Conservation (phyloP, 1,284 basidiomycete genomes). For the Trametes pubescens region DNA sequence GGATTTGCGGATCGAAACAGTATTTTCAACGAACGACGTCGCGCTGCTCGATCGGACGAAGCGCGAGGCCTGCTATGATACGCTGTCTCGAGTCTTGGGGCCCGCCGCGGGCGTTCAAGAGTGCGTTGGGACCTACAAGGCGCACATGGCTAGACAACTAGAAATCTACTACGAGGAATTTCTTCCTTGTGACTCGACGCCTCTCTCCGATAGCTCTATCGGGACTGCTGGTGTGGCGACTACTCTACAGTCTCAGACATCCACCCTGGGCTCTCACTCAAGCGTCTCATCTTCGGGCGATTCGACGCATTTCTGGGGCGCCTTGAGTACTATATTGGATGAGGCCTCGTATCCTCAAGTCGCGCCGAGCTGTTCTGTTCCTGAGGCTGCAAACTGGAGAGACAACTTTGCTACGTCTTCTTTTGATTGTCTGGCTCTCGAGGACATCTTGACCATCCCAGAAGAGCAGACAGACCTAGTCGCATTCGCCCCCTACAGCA, state of each 20-base stretch:
- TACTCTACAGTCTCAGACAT: not conserved
- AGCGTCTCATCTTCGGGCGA: not conserved
- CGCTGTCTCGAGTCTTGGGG: constrained; percentile 57
- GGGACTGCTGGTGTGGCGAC: not conserved
- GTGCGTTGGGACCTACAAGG: constrained; percentile 59
- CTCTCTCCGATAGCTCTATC: not conserved
- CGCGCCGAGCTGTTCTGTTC: not conserved
- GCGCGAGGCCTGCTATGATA: constrained; percentile 58
- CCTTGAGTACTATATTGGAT: constrained; percentile 3
- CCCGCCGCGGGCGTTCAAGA: constrained; percentile 57
- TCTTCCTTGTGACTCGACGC: constrained; percentile 1
- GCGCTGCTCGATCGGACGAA: constrained; percentile 52
- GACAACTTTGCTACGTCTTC: not conserved
- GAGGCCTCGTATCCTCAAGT: not conserved
- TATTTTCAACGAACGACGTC: constrained; percentile 25
- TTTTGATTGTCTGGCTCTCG: constrained; percentile 32
- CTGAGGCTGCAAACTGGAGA: not conserved
- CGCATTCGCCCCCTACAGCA: constrained; percentile 14
- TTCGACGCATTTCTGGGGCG: constrained; percentile 3
- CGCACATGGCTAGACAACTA: constrained; percentile 59
- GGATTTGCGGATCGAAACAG: constrained; percentile 22
- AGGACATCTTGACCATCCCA: constrained; percentile 39
- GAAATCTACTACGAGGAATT: constrained; percentile 54
- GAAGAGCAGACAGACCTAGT: constrained; percentile 17
- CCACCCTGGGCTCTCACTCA: not conserved